Evolutionary conservation across 441 rosid genomes (phyloP), one percentile per base, ranked within the genome.

Genomic region (Dalechampia spathulata): DNA sequence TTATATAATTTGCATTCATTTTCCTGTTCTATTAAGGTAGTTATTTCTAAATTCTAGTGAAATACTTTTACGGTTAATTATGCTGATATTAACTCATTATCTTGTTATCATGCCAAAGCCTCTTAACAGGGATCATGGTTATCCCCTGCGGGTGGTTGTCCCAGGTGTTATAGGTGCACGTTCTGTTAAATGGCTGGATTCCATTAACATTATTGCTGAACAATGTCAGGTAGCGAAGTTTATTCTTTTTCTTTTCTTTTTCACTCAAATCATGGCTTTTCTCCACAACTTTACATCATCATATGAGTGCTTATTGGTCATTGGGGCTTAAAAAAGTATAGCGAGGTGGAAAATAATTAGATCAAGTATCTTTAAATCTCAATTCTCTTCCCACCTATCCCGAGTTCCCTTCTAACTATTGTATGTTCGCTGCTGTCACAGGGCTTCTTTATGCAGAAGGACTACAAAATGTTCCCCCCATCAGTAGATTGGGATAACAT

Each of bases 401-500:
- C 12, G 10, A 13, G 20, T 10, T 0, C 11, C 14, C 7, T 47
- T 52, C 49, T 49, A 42, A 37, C 17, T 43, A 27, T 21, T 17
- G 5, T 57, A 34, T 65, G 49, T 23, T 16, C 3, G 19, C 67
- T 59, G 39, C 48, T 53, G 13, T 47, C 40, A 63, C 67, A 94
- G 99, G 97, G 99, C 14, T 90, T 94, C 78, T 94, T 87, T 76
- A 86, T 94, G 99, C 97, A 88, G 76, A 90, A 76, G 73, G 96
- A 90, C 73, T 94, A 90, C 82, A 94, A 90, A 65, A 90, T 87
- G 96, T 94, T 93, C 73, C 94, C 97, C 19, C 99, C 99, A 46
- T 69, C 85, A 23, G 99, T 90, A 50, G 61, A 94, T 66, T 90
- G 97, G 97, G 90, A 90, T 69, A 94, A 90, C 65, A 87, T 87